Evolutionary conservation across 805 yeast species (phyloP), one percentile per base, ranked within the genome.

Genomic region (Suhomyces sp.): DNA sequence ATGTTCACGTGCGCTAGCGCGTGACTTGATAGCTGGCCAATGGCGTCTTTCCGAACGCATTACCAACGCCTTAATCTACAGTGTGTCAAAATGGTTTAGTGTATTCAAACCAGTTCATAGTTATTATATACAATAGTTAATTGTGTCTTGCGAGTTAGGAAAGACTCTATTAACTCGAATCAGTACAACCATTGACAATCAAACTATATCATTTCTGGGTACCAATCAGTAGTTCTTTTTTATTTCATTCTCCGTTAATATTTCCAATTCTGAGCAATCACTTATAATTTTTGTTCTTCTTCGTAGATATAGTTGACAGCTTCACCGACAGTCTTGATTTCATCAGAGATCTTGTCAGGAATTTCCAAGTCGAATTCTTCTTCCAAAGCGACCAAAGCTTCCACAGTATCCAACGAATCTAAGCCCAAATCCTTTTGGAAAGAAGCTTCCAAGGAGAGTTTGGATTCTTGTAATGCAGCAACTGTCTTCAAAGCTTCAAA

Each of bases 401-500:
- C 99, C 56, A 93, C 97, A 57, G 94, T 87, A 66, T 93, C 99
- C 60, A 93, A 80, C 8, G 97, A 89, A 72, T 93, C 99, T 67
- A 89, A 81, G n/a, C 92, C 93, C 60, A 89, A 80, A 64, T 89
- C 96, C 59, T 79, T 82, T 56, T 79, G 77, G 69, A 85, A 83
- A 47, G 83, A 76, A 8, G 88, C 76, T 27, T 72, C 77, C 60
- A 70, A 67, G 35, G 75, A 51, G 49, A 75, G 65, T 54, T 68
- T 72, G 47, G 78, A 72, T 57, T 75, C 79, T 60, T 75, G 78
- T 60, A 75, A 72, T 48, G 79, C 73, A 44, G 77, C 73, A 51
- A 76, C 79, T 47, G 81, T 72, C 57, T 81, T 80, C 72, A 86
- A 85, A 52, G 94, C 96, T 63, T 87, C 89, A 56, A 86, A 75